A percentile compares a stretch with the other conserved stretches of the same genome.
These are phyloP conservation scores for Ligustrum vulgare DNA, from an alignment of 257 asterid genomes.

Conservation along the genomic window DNA sequence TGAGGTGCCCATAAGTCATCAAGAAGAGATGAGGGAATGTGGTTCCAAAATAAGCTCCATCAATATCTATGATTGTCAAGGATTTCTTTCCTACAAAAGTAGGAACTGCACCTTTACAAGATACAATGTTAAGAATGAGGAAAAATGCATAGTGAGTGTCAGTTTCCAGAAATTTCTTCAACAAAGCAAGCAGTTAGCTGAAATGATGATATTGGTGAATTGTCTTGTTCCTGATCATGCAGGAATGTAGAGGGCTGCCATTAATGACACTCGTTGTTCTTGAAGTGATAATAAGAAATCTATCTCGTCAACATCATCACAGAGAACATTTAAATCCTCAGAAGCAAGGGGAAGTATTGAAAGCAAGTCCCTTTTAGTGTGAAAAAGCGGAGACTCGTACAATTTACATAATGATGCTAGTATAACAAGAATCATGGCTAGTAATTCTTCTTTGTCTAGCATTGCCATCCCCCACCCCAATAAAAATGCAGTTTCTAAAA, in stretches of 20 bases:
- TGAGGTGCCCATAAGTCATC: conserved; percentile 55
- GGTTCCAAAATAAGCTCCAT: conserved; percentile 55
- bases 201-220: not conserved
- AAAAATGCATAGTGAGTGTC: not conserved
- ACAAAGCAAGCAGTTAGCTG: not conserved
- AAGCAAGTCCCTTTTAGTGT: not conserved
- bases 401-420: not conserved
- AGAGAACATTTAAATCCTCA: not conserved
- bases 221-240: not conserved
- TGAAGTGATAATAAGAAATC: not conserved
- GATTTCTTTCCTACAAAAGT: not conserved
- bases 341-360: not conserved
- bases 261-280: not conserved
- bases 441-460: not conserved
- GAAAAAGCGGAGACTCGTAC: not conserved
- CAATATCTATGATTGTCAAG: conserved; percentile 39
- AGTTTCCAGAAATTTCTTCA: not conserved
- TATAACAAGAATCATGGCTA: not conserved
- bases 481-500: no score
- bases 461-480: no score
- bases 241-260: not conserved
- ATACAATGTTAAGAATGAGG: no score
- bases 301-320: not conserved
- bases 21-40: conserved; percentile 52
- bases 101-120: no score